Conservation (phyloP, 1,284 basidiomycete species). For the Tilletia horrida region DNA sequence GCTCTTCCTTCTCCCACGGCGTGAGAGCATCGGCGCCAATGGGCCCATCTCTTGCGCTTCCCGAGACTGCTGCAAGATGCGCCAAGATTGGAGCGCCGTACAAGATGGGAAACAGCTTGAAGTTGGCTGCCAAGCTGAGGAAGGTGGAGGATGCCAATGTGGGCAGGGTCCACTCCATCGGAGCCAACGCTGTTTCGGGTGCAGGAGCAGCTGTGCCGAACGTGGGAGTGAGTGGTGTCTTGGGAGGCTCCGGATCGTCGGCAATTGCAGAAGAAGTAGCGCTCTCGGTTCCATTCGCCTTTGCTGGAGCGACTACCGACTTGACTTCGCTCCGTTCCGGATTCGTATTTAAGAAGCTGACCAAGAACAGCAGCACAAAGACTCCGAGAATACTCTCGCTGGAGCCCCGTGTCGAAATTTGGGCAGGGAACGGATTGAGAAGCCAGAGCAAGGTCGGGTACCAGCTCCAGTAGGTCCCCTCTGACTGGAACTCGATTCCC, state of each 20-base stretch:
- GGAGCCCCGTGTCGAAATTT: slow-evolving; percentile 92
- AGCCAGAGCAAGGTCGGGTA: slow-evolving; percentile 65
- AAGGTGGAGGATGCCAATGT: slow-evolving; percentile 39
- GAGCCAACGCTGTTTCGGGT: slow-evolving; percentile 31
- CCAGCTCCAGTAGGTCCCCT: slow-evolving; percentile 26
- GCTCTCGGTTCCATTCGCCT: neutral
- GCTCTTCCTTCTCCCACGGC: slow-evolving; percentile 15
- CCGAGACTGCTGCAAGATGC: slow-evolving; percentile 58
- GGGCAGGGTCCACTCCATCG: slow-evolving; percentile 36
- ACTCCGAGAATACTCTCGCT: slow-evolving; percentile 84
- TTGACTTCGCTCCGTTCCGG: slow-evolving; percentile 19
- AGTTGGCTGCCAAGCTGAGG: slow-evolving; percentile 44
- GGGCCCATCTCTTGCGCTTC: slow-evolving; percentile 16
- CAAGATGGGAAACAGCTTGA: slow-evolving; percentile 72
- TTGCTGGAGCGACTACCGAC: neutral
- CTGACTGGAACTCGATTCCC: slow-evolving; percentile 23
- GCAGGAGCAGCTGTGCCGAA: slow-evolving; percentile 21
- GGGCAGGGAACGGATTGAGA: slow-evolving; percentile 88
- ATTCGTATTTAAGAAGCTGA: slow-evolving; percentile 55
- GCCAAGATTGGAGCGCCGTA: slow-evolving; percentile 76
- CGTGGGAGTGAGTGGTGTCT: slow-evolving; percentile 16
- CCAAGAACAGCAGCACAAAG: slow-evolving; percentile 73
- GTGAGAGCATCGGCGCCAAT: slow-evolving; percentile 17
- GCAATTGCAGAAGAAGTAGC: neutral
- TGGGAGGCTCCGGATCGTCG: slow-evolving; percentile 3